These are phyloP conservation scores for Hypoxylon sp. DNA, from an alignment of 2,329 filamentous ascomycete species.

Conservation along the genomic window DNA sequence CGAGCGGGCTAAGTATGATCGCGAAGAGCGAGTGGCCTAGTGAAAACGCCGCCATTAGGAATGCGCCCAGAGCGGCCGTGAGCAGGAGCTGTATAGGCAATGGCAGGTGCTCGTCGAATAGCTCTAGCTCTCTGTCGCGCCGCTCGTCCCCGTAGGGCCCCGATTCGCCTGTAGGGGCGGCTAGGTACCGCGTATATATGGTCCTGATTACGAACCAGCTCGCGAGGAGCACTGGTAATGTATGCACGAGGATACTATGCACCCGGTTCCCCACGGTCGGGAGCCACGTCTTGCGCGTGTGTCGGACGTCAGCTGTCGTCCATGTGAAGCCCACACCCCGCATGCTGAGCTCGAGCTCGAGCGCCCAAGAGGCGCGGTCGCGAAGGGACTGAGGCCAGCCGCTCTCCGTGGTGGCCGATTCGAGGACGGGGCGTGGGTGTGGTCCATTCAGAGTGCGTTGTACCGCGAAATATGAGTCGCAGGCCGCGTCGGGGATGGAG, in stretches of 20 bases:
- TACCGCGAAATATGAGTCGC: conserved; percentile 35
- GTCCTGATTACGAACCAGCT: conserved; percentile 54
- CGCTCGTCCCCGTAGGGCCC: conserved; percentile 31
- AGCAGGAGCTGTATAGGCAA: conserved; percentile 53
- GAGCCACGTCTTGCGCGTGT: conserved; percentile 59
- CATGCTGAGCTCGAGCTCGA: conserved; percentile 60
- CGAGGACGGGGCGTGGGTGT: conserved; percentile 51
- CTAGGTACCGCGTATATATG: conserved; percentile 50
- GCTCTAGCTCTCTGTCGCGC: neutral
- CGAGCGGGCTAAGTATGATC: conserved; percentile 55
- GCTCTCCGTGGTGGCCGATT: conserved; percentile 56
- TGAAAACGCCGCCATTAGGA: conserved; percentile 59
- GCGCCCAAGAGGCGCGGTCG: conserved; percentile 59
- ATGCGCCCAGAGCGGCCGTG: conserved; percentile 57
- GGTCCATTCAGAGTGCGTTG: conserved; percentile 46
- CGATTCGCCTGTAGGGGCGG: conserved; percentile 8
- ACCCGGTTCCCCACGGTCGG: conserved; percentile 56
- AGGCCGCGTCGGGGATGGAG: conserved; percentile 17
- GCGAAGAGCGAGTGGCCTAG: conserved; percentile 58
- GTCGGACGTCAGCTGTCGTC: conserved; percentile 60
- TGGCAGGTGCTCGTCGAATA: conserved; percentile 54
- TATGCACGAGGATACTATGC: conserved; percentile 57
- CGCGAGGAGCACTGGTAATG: conserved; percentile 53
- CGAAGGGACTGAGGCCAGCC: conserved; percentile 56
- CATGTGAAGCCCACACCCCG: conserved; percentile 60